These are phyloP conservation scores for Rhynchospora breviuscula DNA, from an alignment of 176 grass and related monocot species.

Conservation along the genomic window DNA sequence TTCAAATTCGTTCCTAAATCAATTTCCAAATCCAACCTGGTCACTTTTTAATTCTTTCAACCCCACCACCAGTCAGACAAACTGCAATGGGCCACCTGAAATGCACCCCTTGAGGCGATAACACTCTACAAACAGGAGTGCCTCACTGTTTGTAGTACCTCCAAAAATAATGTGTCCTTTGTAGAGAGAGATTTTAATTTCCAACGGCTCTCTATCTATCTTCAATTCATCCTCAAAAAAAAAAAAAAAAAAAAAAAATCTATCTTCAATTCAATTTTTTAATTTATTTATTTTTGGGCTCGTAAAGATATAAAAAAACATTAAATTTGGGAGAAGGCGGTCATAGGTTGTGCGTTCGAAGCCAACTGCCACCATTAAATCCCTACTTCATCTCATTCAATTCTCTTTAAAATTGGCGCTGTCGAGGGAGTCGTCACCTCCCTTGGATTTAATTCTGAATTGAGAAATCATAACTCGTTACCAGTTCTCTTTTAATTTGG, in stretches of 20 bases:
- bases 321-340: conserved; percentile 10
- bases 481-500: neutral
- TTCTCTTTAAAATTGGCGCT: conserved; percentile 18
- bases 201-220: neutral
- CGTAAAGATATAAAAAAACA: neutral
- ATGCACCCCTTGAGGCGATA: neutral
- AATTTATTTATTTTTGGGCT: neutral
- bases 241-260: no score
- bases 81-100: neutral
- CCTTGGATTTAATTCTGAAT: conserved; percentile 17
- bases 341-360: conserved; percentile 15
- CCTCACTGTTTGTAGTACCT: neutral
- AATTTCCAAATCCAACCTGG: neutral
- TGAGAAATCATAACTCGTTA: conserved; percentile 18
- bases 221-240: no score
- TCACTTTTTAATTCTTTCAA: neutral
- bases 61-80: neutral
- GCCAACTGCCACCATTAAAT: conserved; percentile 20
- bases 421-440: conserved; percentile 19
- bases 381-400: conserved; percentile 6
- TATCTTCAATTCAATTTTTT: neutral
- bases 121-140: neutral
- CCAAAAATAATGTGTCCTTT: neutral
- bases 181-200: neutral
- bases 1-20: neutral